Conservation (phyloP, 495 filamentous ascomycete species). For the Parathielavia appendiculata region DNA sequence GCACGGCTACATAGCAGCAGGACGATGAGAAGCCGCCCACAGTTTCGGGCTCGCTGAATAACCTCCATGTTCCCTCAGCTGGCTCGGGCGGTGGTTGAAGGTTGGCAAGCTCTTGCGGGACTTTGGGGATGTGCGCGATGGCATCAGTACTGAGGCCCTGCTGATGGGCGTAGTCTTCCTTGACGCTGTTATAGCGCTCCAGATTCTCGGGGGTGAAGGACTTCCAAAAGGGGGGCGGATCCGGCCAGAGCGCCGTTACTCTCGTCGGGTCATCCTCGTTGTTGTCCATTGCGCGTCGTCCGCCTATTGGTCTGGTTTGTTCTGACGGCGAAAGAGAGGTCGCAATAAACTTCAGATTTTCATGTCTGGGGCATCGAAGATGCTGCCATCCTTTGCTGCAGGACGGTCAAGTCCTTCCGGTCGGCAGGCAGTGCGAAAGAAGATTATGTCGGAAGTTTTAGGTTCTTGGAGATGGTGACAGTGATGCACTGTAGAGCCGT, state of each 20-base stretch:
- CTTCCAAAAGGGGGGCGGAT: conserved; percentile 86
- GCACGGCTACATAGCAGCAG: neutral
- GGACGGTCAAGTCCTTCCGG: neutral
- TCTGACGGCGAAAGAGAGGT: neutral
- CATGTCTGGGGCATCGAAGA: neutral
- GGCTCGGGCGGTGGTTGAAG: conserved; percentile 79
- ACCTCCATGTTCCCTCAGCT: conserved; percentile 60
- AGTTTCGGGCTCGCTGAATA: conserved; percentile 65
- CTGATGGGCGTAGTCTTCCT: conserved; percentile 35
- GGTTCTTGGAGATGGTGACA: neutral
- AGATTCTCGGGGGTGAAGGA: conserved; percentile 78
- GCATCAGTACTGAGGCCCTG: conserved; percentile 31
- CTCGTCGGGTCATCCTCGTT: conserved; percentile 36
- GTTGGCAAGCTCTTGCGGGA: conserved; percentile 69
- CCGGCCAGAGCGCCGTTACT: conserved; percentile 54
- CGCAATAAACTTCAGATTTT: neutral
- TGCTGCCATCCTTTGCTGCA: conserved; percentile 7
- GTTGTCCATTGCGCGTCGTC: conserved; percentile 29
- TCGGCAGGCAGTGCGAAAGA: neutral
- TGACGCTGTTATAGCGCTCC: conserved; percentile 54
- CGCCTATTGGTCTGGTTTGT: too few relatives aligned
- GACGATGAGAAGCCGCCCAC: conserved; percentile 34
- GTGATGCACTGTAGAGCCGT: too few relatives aligned
- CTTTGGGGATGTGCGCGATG: conserved; percentile 43
- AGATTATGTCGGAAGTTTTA: too few relatives aligned